A percentile compares a stretch with the other conserved stretches of the same genome.
phyloP scores from a whole-genome alignment of 768 basidiomycete species.

The Pleurotus tuoliensis region DNA sequence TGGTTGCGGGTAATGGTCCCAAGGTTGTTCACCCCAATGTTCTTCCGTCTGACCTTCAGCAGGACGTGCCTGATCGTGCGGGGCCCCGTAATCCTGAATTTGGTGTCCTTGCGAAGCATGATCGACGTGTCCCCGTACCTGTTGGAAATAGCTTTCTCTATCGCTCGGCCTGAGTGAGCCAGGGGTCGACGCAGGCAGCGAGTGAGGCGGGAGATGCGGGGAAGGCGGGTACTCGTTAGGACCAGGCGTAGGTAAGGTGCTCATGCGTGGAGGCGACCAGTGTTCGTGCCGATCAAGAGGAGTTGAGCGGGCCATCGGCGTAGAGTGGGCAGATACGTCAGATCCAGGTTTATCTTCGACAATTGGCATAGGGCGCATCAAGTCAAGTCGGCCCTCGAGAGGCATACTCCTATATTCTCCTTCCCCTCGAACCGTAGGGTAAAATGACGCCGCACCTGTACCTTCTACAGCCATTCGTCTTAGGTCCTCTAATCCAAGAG shows the following conservation, averaged over 20 bases:
- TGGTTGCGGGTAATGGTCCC: not conserved
- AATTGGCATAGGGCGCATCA: slow-evolving; percentile 57
- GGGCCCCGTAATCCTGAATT: not conserved
- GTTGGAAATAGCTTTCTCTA: slow-evolving; percentile 9
- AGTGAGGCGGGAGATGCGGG: slow-evolving; percentile 44
- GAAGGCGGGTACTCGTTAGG: slow-evolving; percentile 60
- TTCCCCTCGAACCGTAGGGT: slow-evolving; percentile 33
- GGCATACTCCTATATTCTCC: slow-evolving; percentile 82
- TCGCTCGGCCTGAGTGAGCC: not conserved
- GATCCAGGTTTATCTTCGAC: slow-evolving; percentile 14
- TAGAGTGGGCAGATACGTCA: slow-evolving; percentile 21
- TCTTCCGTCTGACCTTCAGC: not conserved
- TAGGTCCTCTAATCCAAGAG: slow-evolving; percentile 62
- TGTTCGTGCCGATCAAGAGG: slow-evolving; percentile 19
- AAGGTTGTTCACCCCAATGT: not conserved
- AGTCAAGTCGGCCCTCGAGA: slow-evolving; percentile 82
- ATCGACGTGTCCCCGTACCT: not conserved
- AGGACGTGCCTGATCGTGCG: not conserved
- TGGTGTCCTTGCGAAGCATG: not conserved
- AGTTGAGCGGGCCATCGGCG: slow-evolving; percentile 31
- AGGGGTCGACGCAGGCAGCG: slow-evolving; percentile 46
- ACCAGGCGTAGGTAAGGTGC: slow-evolving; percentile 57
- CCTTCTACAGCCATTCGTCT: slow-evolving; percentile 60
- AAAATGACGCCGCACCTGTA: slow-evolving; percentile 18
- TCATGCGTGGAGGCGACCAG: slow-evolving; percentile 35